Conservation (phyloP, 2,329 filamentous ascomycete species). For the Niveomyces coronatus region DNA sequence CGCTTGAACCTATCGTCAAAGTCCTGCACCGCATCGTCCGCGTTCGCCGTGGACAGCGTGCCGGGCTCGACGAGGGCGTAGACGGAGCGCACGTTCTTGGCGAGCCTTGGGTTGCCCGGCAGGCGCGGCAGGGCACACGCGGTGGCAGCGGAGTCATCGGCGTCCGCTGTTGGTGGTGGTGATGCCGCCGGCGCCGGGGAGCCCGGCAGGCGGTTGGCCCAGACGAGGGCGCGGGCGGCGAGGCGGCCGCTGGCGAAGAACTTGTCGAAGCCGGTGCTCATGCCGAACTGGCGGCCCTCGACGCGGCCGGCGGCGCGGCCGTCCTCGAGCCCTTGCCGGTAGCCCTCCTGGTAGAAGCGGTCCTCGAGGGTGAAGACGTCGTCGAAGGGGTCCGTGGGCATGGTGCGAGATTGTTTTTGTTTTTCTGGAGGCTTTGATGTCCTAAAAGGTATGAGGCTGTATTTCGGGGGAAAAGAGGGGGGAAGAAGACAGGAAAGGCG, state of each 20-base stretch:
- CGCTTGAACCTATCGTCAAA: constrained; percentile 83
- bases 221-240: constrained; percentile 71
- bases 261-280: constrained; percentile 91
- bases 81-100: constrained; percentile 66
- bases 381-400: constrained; percentile 41
- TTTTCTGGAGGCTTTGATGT: too few relatives aligned
- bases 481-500: too few relatives aligned
- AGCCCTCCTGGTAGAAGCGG: constrained; percentile 73
- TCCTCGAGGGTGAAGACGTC: constrained; percentile 51
- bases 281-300: constrained; percentile 82
- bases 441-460: too few relatives aligned
- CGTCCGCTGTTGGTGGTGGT: constrained; percentile 6
- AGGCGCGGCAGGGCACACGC: constrained; percentile 29
- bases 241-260: constrained; percentile 71
- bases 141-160: too few relatives aligned
- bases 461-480: too few relatives aligned
- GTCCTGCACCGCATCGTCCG: constrained; percentile 79
- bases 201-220: constrained; percentile 57
- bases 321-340: constrained; percentile 62
- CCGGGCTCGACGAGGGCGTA: constrained; percentile 70
- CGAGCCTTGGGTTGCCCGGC: constrained; percentile 52
- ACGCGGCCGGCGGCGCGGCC: constrained; percentile 68
- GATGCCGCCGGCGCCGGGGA: constrained; percentile 1
- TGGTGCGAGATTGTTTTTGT: too few relatives aligned
- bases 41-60: constrained; percentile 70